phyloP scores from a whole-genome alignment of 371 early-diverging fungal genomes.

The Funneliformis caledonium region DNA sequence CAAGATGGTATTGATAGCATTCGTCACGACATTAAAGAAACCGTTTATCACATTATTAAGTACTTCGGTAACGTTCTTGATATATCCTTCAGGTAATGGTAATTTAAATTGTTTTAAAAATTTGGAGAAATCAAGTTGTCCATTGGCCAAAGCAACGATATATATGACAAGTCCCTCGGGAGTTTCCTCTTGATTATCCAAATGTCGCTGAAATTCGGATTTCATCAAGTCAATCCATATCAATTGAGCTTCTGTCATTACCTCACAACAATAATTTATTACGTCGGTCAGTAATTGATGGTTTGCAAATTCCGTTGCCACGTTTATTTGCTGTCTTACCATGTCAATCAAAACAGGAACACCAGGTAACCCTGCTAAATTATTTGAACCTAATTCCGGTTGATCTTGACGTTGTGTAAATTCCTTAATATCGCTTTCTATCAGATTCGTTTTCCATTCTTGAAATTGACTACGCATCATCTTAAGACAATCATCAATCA shows the following conservation, averaged over 20 bases:
- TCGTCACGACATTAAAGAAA: slow-evolving; percentile 80
- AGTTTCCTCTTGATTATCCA: slow-evolving; percentile 69
- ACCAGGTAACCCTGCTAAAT: slow-evolving; percentile 79
- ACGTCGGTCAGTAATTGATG: slow-evolving; percentile 86
- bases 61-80: slow-evolving; percentile 61
- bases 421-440: slow-evolving; percentile 79
- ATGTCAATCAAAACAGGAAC: slow-evolving; percentile 92
- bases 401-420: slow-evolving; percentile 75
- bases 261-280: slow-evolving; percentile 81
- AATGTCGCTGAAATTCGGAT: slow-evolving; percentile 73
- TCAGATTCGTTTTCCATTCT: slow-evolving; percentile 91
- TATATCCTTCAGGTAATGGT: slow-evolving; percentile 71
- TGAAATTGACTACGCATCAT: slow-evolving; percentile 82
- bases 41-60: slow-evolving; percentile 74
- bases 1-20: slow-evolving; percentile 71
- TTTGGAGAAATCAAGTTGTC: slow-evolving; percentile 86
- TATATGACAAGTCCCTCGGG: slow-evolving; percentile 90
- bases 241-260: slow-evolving; percentile 79
- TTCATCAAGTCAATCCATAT: slow-evolving; percentile 78
- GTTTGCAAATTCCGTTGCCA: slow-evolving; percentile 83
- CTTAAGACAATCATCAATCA: slow-evolving; percentile 86
- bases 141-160: slow-evolving; percentile 92
- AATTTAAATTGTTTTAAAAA: slow-evolving; percentile 70
- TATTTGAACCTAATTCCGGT: slow-evolving; percentile 80
- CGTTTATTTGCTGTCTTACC: slow-evolving; percentile 94